A percentile compares a stretch with the other conserved stretches of the same genome.
Evolutionary conservation across 345 rosid genomes (phyloP).

Genomic region (Sapria himalayana): DNA sequence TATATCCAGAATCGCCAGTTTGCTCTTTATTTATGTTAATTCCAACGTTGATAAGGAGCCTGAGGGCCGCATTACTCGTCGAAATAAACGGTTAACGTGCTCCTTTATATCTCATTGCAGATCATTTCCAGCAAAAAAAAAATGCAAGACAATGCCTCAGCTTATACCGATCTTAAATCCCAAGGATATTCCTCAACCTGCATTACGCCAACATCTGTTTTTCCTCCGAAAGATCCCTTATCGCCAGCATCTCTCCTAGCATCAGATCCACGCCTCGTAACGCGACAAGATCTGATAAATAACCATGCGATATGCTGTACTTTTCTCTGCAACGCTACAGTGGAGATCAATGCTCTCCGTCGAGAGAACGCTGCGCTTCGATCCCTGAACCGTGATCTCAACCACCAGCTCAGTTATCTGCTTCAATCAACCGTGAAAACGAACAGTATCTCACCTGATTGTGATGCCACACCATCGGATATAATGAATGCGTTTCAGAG

Average conservation of each 20-base stretch:
- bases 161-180: no score
- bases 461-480: conserved; percentile 20
- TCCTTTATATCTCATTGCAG: no score
- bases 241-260: no score
- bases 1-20: no score
- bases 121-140: no score
- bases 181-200: no score
- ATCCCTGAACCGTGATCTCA: conserved; percentile 34
- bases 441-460: conserved; percentile 13
- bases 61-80: no score
- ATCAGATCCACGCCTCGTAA: conserved; percentile 17
- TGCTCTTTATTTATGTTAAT: no score
- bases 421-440: conserved; percentile 17
- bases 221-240: neutral
- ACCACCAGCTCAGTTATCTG: conserved; percentile 25
- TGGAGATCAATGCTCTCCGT: conserved; percentile 38
- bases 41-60: no score
- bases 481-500: conserved; percentile 16
- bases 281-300: conserved; percentile 26
- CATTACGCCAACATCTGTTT: neutral
- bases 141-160: no score
- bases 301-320: conserved; percentile 23
- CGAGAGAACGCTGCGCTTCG: conserved; percentile 44
- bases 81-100: no score
- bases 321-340: conserved; percentile 25